phyloP scores from a whole-genome alignment of 2,329 filamentous ascomycete species.

The Nigrospora osmanthi region DNA sequence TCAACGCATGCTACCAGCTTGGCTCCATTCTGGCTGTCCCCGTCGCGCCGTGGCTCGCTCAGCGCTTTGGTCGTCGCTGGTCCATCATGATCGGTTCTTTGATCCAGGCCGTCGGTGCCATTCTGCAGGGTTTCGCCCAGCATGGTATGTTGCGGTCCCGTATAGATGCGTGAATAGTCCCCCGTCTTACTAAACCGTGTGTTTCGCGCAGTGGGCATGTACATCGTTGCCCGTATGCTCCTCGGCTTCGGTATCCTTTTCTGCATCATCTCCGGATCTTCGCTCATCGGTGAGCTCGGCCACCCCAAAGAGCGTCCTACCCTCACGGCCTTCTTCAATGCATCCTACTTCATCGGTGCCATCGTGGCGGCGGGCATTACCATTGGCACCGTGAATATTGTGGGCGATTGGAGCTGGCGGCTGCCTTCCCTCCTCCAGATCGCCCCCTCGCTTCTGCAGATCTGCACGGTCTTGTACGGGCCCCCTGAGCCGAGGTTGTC shows the following conservation, averaged over 20 bases:
- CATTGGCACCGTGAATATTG: slow-evolving; percentile 36
- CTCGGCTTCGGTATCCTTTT: slow-evolving; percentile 54
- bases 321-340: slow-evolving; percentile 53
- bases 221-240: slow-evolving; percentile 50
- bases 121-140: slow-evolving; percentile 44
- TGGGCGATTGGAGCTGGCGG: slow-evolving; percentile 31
- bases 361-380: slow-evolving; percentile 41
- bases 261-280: slow-evolving; percentile 50
- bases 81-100: slow-evolving; percentile 47
- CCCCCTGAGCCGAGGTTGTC: not conserved
- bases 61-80: slow-evolving; percentile 46
- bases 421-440: slow-evolving; percentile 40
- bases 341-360: slow-evolving; percentile 45
- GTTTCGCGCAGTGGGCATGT: slow-evolving; percentile 37
- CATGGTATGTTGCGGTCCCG: slow-evolving; percentile 26
- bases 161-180: not conserved
- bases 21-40: slow-evolving; percentile 51
- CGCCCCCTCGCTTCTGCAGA: slow-evolving; percentile 31
- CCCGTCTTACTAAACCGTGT: not conserved
- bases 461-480: slow-evolving; percentile 27
- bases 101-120: slow-evolving; percentile 45
- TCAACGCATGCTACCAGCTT: slow-evolving; percentile 51
- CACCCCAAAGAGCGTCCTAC: slow-evolving; percentile 54
- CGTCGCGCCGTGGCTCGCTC: slow-evolving; percentile 47
- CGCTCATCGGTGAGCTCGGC: slow-evolving; percentile 50